Evolutionary conservation across 352 stramenopile genomes (phyloP), one percentile per base, ranked within the genome.

Genomic region (Globisporangium perplexum): DNA sequence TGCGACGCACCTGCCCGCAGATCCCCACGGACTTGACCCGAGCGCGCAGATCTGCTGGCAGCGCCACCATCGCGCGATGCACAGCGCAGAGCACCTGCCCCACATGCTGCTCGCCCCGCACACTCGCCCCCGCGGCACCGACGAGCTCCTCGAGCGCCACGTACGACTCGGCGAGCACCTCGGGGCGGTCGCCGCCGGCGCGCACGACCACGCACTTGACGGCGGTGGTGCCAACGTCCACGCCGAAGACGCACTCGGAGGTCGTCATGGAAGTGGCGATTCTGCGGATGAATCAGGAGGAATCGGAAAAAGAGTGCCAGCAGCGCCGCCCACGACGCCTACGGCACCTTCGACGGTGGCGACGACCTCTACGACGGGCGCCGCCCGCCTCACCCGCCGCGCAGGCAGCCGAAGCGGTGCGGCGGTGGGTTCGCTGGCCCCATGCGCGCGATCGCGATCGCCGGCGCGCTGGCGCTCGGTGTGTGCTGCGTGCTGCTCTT

Each of bases 161-260:
- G 36, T 63, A 76, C 6, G 60, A 55, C 48, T 65, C 61, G 10
- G 66, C 71, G 36, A 84, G 47, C 8, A 73, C 55, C 49, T 67
- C 50, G 8, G 55, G 62, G 30, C 8, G 46, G 4, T 7, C 17
- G 11, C 33, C 17, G 11, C 33, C 15, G 15, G 38, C 47, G 59
- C 72, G 66, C 47, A 88, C 71, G 22, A 90, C 24, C 44, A 72
- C 75, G 56, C 75, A 88, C 58, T 93, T 93, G 48, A 93, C 66
- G 6, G 83, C 80, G 1, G 77, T 91, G 17, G 83, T 91, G 50
- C 83, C 83, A 18, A 93, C 69, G 55, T 93, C 83, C 22, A 93
- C 20, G 5, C 83, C 83, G 23, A 90, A 74, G 1, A 79, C 17
- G 43, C 47, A 52, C 20, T 10, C 43, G 20, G 43, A 18, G n/a